These are phyloP conservation scores for Solanum raphanifolium DNA, from an alignment of 257 asterid genomes.

Conservation along the genomic window DNA sequence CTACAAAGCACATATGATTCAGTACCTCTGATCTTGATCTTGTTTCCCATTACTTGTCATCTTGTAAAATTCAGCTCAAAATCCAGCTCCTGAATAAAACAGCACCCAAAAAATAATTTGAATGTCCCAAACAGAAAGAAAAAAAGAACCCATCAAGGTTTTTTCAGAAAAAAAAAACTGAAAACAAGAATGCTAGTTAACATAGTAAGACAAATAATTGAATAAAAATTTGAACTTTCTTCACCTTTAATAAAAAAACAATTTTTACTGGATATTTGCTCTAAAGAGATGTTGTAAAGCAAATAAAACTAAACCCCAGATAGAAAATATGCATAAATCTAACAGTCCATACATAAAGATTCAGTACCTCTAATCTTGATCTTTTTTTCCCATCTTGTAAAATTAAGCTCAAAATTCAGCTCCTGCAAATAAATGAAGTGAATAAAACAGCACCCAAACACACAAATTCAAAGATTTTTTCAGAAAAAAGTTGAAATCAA, in stretches of 20 bases:
- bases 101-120: neutral
- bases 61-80: slow-evolving; percentile 8
- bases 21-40: slow-evolving; percentile 66
- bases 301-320: neutral
- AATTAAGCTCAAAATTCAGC: slow-evolving; percentile 10
- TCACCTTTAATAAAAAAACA: neutral
- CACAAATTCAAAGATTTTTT: neutral
- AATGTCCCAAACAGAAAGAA: neutral
- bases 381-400: slow-evolving; percentile 31
- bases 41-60: slow-evolving; percentile 37
- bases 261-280: neutral
- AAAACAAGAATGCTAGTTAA: neutral
- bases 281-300: neutral
- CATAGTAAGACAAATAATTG: neutral
- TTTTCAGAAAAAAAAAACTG: neutral
- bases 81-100: slow-evolving; percentile 6
- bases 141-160: neutral
- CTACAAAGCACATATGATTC: neutral
- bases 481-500: neutral
- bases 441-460: neutral
- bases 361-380: slow-evolving; percentile 54
- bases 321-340: neutral
- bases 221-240: neutral
- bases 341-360: neutral
- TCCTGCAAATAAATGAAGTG: slow-evolving; percentile 9